phyloP scores from a whole-genome alignment of 2,329 filamentous ascomycete species.

The Hypomyces perniciosus region DNA sequence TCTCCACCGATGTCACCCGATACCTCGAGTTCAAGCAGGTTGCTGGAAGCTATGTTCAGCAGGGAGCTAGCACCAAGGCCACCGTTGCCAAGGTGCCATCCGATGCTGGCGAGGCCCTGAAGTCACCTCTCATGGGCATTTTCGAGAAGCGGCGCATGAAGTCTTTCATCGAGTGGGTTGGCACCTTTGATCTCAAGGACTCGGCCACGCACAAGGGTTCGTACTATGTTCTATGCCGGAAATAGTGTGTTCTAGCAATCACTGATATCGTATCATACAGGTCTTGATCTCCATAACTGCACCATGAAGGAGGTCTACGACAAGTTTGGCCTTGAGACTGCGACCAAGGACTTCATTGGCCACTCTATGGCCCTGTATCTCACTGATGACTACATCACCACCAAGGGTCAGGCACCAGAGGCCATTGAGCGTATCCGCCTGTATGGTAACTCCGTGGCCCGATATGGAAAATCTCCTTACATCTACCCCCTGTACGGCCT shows the following conservation, averaged over 20 bases:
- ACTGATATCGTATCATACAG: constrained; percentile 36
- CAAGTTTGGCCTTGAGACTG: constrained; percentile 87
- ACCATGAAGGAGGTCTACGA: constrained; percentile 99
- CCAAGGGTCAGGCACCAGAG: constrained; percentile 69
- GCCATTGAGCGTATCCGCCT: constrained; percentile 87
- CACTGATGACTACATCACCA: constrained; percentile 78
- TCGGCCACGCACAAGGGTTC: constrained; percentile 83
- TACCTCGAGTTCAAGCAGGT: constrained; percentile 94
- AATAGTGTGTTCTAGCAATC: too few species aligned
- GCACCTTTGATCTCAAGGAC: constrained; percentile 75
- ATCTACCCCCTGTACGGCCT: constrained; percentile 98
- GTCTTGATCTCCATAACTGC: constrained; percentile 69
- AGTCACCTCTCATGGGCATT: constrained; percentile 90
- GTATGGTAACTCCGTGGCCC: constrained; percentile 95
- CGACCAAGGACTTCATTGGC: constrained; percentile 91
- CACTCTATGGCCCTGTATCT: constrained; percentile 97
- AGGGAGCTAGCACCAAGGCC: constrained; percentile 72
- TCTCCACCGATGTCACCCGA: constrained; percentile 85
- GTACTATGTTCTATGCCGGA: constrained; percentile 18
- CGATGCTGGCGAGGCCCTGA: constrained; percentile 82
- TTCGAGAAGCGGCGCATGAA: constrained; percentile 98
- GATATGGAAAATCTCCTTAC: constrained; percentile 97
- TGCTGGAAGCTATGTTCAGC: constrained; percentile 92
- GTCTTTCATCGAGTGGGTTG: constrained; percentile 94
- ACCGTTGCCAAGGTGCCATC: constrained; percentile 96